Evolutionary conservation across 2,329 filamentous ascomycete genomes (phyloP).

Genomic region (Alternaria sp.): DNA sequence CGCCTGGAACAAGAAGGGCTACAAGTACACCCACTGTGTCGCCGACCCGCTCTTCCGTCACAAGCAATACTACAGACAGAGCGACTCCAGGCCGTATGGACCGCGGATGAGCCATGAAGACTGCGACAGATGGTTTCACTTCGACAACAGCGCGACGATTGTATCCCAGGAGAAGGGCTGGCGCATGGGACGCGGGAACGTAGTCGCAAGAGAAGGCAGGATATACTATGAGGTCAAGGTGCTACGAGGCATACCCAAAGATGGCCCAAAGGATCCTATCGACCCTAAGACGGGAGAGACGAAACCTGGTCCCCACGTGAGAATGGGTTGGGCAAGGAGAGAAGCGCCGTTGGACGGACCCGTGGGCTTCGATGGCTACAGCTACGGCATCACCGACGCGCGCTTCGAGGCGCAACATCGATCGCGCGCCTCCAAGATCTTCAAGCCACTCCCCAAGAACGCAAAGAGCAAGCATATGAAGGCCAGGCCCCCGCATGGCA

Average conservation of each 20-base stretch:
- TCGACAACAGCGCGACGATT: conserved; percentile 74
- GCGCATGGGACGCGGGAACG: conserved; percentile 87
- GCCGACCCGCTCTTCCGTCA: conserved; percentile 87
- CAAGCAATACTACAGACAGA: conserved; percentile 86
- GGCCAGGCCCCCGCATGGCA: conserved; percentile 42
- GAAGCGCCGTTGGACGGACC: conserved; percentile 84
- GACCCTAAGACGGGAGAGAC: conserved; percentile 44
- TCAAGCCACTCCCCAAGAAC: conserved; percentile 48
- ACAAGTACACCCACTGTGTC: conserved; percentile 89
- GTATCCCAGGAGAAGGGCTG: conserved; percentile 93
- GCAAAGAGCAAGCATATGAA: conserved; percentile 50
- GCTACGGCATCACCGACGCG: conserved; percentile 89
- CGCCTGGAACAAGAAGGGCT: conserved; percentile 72
- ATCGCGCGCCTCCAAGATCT: conserved; percentile 91
- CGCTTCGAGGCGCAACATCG: conserved; percentile 91
- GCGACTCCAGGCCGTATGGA: conserved; percentile 82
- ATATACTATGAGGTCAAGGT: conserved; percentile 96
- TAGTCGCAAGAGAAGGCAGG: conserved; percentile 84
- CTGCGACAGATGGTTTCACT: conserved; percentile 81
- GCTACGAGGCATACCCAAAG: conserved; percentile 71
- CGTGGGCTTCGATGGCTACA: conserved; percentile 88
- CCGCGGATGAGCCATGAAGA: conserved; percentile 93
- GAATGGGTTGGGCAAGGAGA: conserved; percentile 83
- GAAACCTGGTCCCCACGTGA: conserved; percentile 67
- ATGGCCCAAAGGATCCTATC: conserved; percentile 48